These are phyloP conservation scores for Tinospora cordifolia DNA, from an alignment of 164 flowering plant species.

Conservation along the genomic window DNA sequence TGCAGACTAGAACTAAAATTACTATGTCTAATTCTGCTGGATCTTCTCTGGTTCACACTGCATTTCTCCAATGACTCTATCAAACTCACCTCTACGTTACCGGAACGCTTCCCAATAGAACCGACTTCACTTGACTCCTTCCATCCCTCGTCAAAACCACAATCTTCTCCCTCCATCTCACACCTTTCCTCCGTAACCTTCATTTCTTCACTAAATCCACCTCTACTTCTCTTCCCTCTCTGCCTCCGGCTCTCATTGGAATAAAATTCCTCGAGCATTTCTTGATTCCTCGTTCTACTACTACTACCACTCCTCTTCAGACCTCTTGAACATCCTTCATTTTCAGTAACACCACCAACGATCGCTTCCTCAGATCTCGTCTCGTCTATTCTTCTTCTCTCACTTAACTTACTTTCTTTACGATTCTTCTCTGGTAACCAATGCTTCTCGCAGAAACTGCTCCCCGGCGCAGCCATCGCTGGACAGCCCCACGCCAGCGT, in stretches of 20 bases:
- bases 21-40: background rate
- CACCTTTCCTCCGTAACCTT: background rate
- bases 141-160: background rate
- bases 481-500: background rate
- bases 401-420: background rate
- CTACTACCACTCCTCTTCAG: too few relatives aligned
- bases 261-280: background rate
- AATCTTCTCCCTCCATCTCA: background rate
- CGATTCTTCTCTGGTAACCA: background rate
- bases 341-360: background rate
- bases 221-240: background rate
- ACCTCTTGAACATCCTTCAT: background rate
- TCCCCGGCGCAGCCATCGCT: slow-evolving; percentile 9
- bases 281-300: too few relatives aligned
- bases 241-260: background rate
- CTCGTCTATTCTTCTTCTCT: background rate
- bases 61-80: background rate
- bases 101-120: background rate
- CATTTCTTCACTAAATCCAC: background rate
- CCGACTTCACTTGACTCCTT: background rate
- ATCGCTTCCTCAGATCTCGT: background rate
- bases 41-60: background rate
- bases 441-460: slow-evolving; percentile 11
- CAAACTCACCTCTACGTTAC: background rate
- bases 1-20: background rate